Evolutionary conservation across 495 filamentous ascomycete species (phyloP).

Genomic region (Hypomontagnella submonticulosa): DNA sequence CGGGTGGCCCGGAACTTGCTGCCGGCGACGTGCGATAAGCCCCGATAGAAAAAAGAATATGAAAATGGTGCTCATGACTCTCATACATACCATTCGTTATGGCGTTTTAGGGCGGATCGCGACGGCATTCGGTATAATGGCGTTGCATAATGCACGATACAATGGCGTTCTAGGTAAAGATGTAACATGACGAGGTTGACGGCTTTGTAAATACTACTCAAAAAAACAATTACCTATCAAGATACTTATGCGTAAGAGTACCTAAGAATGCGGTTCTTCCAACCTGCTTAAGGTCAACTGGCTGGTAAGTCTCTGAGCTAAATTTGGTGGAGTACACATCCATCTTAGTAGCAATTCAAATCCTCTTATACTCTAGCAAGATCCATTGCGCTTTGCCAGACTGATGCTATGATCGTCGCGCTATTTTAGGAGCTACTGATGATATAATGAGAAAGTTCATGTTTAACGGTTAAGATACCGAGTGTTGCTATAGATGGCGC

Average conservation of each 20-base stretch:
- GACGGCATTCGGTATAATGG: slow-evolving; percentile 18
- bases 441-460: too few relatives aligned
- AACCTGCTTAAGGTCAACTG: background rate
- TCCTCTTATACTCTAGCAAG: too few relatives aligned
- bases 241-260: background rate
- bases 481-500: too few relatives aligned
- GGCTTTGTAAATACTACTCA: slow-evolving; percentile 32
- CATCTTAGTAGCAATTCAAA: background rate
- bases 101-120: slow-evolving; percentile 41
- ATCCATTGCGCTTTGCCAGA: background rate
- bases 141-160: slow-evolving; percentile 19
- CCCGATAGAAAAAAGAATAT: background rate
- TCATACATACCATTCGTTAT: slow-evolving; percentile 44
- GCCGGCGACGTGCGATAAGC: slow-evolving; percentile 45
- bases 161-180: slow-evolving; percentile 36
- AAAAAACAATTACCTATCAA: background rate
- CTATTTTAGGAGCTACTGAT: too few relatives aligned
- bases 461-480: too few relatives aligned
- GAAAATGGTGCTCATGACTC: slow-evolving; percentile 16
- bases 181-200: slow-evolving; percentile 16
- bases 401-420: background rate
- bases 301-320: slow-evolving; percentile 2
- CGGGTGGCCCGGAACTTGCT: slow-evolving; percentile 56
- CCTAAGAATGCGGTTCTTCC: background rate
- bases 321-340: slow-evolving; percentile 9